Evolutionary conservation across 441 rosid species (phyloP), one percentile per base, ranked within the genome.

Genomic region (Jatropha podagrica): DNA sequence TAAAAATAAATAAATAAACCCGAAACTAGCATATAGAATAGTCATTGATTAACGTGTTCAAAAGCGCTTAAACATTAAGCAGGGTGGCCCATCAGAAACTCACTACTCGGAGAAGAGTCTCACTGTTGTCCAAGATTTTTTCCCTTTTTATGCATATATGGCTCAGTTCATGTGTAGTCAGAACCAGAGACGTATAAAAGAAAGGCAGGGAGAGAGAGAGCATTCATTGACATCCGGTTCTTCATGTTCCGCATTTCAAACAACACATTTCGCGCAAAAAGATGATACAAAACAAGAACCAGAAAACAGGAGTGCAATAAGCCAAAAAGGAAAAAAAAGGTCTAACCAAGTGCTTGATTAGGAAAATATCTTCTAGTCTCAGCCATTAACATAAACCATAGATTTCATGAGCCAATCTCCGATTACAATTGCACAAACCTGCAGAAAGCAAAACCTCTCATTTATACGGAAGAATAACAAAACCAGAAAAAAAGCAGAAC

Each of bases 311-410:
- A 42, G 51, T 8, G 15, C 5, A 49, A 32, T 32, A 32, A 32
- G 1, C 1, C 2, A 32, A 44, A 67, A 13, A 46, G n/a, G 38
- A 52, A 12, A 27, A 23, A 42, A 37, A 8, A 37, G 5, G 63
- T 23, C 78, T 60, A 66, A 87, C 90, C 87, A 63, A 75, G 74
- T 42, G 77, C 72, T 64, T 78, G 84, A 78, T 76, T 76, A 37
- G 85, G 77, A 32, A 81, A 48, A 71, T 79, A 71, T 82, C 83
- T 77, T 81, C 86, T 82, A 56, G 72, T 69, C 15, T 89, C 89
- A 74, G 87, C 85, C 92, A 89, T 87, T 63, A 48, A 4, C 55
- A 46, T 75, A 55, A 74, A 73, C 58, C 80, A 80, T 44, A 42
- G 3, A 41, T 48, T 48, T 73, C 76, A 73, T 63, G 46, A n/a